phyloP scores from a whole-genome alignment of 75 land plant species.

The Selaginella tamariscina region DNA sequence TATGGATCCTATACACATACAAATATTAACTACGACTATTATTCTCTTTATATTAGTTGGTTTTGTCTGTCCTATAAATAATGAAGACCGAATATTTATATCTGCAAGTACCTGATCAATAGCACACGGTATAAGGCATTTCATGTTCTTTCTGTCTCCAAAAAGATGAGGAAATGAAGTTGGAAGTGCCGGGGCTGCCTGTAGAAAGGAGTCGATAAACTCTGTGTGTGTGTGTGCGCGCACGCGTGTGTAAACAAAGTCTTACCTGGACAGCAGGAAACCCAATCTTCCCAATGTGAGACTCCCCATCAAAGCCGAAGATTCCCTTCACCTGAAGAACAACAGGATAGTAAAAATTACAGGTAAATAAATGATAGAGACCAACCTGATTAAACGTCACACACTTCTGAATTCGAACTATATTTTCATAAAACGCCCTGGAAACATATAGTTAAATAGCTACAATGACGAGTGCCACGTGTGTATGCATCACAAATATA shows the following conservation, averaged over 20 bases:
- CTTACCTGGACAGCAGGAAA: conserved; percentile 91
- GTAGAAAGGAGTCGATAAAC: conserved; percentile 14
- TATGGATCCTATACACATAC: conserved; percentile 73
- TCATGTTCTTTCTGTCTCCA: conserved; percentile 32
- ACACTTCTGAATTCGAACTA: conserved; percentile 75
- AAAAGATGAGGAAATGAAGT: conserved; percentile 94
- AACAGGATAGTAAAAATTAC: not conserved
- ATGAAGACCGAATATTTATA: conserved; percentile 4
- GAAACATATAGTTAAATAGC: not conserved
- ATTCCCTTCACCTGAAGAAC: conserved; percentile 67
- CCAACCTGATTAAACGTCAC: conserved; percentile 88
- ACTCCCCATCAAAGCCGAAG: conserved; percentile 82
- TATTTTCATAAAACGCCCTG: conserved; percentile 83
- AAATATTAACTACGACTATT: not conserved
- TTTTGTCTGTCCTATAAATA: too few species aligned
- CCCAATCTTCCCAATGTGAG: conserved; percentile 79
- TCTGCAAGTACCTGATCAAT: conserved; percentile 70
- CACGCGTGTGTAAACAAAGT: not conserved
- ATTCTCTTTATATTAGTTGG: too few species aligned
- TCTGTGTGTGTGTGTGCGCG: too few species aligned
- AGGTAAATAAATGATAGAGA: not conserved
- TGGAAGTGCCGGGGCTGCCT: conserved; percentile 97
- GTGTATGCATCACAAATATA: not conserved
- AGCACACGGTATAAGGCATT: conserved; percentile 91
- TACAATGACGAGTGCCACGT: not conserved